These are phyloP conservation scores for Trichoderma gamsii DNA, from an alignment of 495 filamentous ascomycete species.

Conservation along the genomic window DNA sequence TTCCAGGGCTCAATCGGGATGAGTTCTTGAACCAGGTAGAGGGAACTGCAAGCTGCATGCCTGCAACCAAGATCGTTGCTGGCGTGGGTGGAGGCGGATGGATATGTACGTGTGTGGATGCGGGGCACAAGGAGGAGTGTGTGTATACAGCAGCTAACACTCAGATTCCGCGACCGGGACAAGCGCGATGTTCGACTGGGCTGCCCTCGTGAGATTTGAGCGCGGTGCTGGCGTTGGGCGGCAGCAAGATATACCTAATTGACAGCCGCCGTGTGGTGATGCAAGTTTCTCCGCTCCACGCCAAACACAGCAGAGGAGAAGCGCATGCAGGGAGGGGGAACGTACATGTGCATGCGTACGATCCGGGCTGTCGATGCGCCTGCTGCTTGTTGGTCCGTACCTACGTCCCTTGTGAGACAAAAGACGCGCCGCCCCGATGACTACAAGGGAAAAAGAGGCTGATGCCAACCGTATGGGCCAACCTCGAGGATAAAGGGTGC, in stretches of 20 bases:
- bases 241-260: background rate
- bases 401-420: background rate
- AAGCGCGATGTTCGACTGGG: background rate
- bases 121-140: conserved; percentile 9
- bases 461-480: background rate
- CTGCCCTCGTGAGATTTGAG: background rate
- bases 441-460: background rate
- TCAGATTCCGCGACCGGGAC: conserved; percentile 2
- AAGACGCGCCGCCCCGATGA: conserved; percentile 1
- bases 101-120: background rate
- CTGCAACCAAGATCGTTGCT: conserved; percentile 14
- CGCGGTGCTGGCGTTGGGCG: background rate
- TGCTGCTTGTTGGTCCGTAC: background rate
- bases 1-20: conserved; percentile 14
- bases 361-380: conserved; percentile 1
- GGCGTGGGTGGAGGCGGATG: conserved; percentile 13
- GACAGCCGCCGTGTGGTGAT: background rate
- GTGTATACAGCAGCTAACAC: background rate
- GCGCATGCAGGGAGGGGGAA: background rate
- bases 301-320: background rate
- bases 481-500: background rate
- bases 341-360: background rate
- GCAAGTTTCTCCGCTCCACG: background rate
- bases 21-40: conserved; percentile 13
- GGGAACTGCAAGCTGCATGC: conserved; percentile 11